phyloP scores from a whole-genome alignment of 2,329 filamentous ascomycete species.

The Aspergillus thermomutatus region DNA sequence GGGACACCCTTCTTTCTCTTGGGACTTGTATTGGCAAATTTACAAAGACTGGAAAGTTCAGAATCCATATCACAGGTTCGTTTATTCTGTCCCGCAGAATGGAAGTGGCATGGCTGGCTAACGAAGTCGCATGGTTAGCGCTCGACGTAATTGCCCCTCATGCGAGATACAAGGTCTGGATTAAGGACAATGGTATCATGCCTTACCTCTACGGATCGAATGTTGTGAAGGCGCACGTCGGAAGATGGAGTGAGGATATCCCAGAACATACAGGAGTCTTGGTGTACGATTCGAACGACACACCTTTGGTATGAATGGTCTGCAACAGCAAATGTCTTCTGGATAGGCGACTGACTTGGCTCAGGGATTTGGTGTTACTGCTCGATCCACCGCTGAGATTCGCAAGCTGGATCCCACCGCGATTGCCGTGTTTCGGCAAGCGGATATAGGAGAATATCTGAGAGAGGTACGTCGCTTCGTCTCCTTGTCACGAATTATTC shows the following conservation, averaged over 20 bases:
- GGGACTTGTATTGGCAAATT: conserved; percentile 88
- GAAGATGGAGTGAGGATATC: conserved; percentile 84
- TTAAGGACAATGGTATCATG: conserved; percentile 95
- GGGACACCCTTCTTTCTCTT: conserved; percentile 78
- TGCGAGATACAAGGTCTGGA: conserved; percentile 94
- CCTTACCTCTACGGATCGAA: conserved; percentile 95
- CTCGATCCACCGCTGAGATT: conserved; percentile 79
- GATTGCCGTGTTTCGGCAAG: conserved; percentile 84
- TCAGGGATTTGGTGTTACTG: conserved; percentile 85
- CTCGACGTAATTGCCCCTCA: conserved; percentile 85
- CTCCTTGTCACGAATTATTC: not conserved
- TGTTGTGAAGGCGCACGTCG: conserved; percentile 77
- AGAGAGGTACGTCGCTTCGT: conserved; percentile 56
- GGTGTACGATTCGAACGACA: conserved; percentile 88
- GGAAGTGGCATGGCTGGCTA: not conserved
- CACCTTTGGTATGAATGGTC: conserved; percentile 54
- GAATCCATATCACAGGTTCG: conserved; percentile 73
- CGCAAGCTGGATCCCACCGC: conserved; percentile 84
- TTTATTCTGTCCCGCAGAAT: not conserved
- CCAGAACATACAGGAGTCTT: conserved; percentile 91
- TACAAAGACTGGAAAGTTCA: conserved; percentile 94
- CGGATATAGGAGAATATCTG: conserved; percentile 91
- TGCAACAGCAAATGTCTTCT: not conserved
- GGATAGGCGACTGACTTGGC: not conserved
- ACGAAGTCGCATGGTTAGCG: conserved; percentile 34